These are phyloP conservation scores for Phytophthora pinifolia DNA, from an alignment of 352 stramenopile species.

Conservation along the genomic window DNA sequence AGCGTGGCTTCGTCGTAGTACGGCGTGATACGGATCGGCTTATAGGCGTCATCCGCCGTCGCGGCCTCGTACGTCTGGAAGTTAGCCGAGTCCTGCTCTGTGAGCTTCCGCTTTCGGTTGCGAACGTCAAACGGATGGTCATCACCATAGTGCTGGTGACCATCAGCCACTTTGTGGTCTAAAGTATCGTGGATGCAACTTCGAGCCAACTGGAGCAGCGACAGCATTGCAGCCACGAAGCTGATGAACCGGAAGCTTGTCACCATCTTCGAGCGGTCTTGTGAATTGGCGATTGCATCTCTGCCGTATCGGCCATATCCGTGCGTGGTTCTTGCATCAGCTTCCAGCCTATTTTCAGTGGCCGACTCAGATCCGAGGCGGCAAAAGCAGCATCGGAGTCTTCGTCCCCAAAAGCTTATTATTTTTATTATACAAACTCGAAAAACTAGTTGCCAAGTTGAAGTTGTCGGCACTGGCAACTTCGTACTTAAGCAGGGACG, in stretches of 20 bases:
- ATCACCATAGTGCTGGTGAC: conserved; percentile 29
- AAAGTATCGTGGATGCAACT: conserved; percentile 38
- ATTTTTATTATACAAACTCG: too few species aligned
- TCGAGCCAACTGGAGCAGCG: conserved; percentile 1
- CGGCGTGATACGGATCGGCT: conserved; percentile 68
- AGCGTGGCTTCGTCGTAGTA: conserved; percentile 70
- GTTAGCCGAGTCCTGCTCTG: conserved; percentile 19
- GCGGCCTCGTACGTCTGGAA: conserved; percentile 47
- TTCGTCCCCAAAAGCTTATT: not conserved
- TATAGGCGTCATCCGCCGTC: conserved; percentile 30
- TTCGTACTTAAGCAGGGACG: not conserved
- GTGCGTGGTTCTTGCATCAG: not conserved
- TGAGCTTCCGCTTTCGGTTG: conserved; percentile 12
- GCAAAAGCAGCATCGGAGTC: too few species aligned
- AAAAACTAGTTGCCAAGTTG: too few species aligned
- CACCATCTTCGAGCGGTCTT: not conserved
- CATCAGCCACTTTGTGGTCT: conserved; percentile 22
- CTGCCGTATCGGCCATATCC: not conserved
- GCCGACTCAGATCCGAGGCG: conserved; percentile 12
- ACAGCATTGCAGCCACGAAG: not conserved
- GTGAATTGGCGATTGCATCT: not conserved
- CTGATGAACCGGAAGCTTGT: not conserved
- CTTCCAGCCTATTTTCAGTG: conserved; percentile 16
- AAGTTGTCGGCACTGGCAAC: not conserved
- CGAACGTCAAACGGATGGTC: conserved; percentile 25